These are phyloP conservation scores for Trichoderma polysporum DNA, from an alignment of 2,329 filamentous ascomycete species.

Conservation along the genomic window DNA sequence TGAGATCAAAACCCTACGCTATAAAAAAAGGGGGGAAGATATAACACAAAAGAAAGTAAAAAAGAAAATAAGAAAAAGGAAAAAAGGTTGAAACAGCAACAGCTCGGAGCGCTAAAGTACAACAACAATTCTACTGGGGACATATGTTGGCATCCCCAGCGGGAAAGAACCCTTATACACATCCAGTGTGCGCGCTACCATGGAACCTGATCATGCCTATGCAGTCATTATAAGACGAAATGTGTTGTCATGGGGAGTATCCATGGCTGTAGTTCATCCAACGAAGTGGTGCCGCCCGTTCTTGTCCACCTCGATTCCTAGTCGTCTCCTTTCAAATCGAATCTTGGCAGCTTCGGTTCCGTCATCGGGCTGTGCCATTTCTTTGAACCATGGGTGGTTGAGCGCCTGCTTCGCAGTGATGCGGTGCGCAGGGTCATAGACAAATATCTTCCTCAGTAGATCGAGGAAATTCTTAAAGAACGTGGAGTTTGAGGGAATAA, in stretches of 20 bases:
- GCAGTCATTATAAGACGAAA: slow-evolving; percentile 30
- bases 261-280: slow-evolving; percentile 28
- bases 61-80: slow-evolving; percentile 18
- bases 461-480: slow-evolving; percentile 65
- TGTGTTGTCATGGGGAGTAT: slow-evolving; percentile 17
- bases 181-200: slow-evolving; percentile 24
- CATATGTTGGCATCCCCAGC: slow-evolving; percentile 25
- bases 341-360: slow-evolving; percentile 68
- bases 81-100: slow-evolving; percentile 24
- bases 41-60: neutral
- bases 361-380: slow-evolving; percentile 62
- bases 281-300: slow-evolving; percentile 26
- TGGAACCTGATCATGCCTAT: slow-evolving; percentile 35
- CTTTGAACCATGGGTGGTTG: slow-evolving; percentile 67
- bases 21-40: neutral
- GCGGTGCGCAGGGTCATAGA: slow-evolving; percentile 64
- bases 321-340: slow-evolving; percentile 51
- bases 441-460: slow-evolving; percentile 64
- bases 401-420: slow-evolving; percentile 67
- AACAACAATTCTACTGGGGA: slow-evolving; percentile 29
- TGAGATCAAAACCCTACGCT: slow-evolving; percentile 16
- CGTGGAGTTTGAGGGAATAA: slow-evolving; percentile 58
- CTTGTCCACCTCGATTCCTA: slow-evolving; percentile 37
- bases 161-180: slow-evolving; percentile 24
- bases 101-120: slow-evolving; percentile 33